Evolutionary conservation across 345 rosid genomes (phyloP).

Genomic region (Salix koriyanagi): DNA sequence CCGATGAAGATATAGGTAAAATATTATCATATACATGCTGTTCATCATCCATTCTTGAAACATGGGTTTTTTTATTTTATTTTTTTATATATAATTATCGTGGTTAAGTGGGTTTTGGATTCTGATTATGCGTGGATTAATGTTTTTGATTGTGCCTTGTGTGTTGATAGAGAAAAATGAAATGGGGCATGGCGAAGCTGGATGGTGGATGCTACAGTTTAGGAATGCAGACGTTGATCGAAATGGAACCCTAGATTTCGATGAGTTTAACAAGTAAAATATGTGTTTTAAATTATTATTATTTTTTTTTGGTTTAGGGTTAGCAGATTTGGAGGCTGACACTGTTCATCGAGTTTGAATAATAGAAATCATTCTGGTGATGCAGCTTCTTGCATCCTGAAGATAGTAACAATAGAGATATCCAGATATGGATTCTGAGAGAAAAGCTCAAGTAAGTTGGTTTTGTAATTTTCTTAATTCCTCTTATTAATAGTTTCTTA

Average conservation of each 20-base stretch:
- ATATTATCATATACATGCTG: background rate
- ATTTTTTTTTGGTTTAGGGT: background rate
- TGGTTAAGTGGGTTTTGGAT: background rate
- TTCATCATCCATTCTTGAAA: background rate
- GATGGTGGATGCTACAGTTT: constrained; percentile 70
- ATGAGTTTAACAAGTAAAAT: constrained; percentile 52
- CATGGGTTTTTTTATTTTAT: background rate
- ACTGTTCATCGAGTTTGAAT: background rate
- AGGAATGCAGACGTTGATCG: constrained; percentile 50
- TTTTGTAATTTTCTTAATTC: background rate
- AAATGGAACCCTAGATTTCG: constrained; percentile 44
- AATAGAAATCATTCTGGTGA: background rate
- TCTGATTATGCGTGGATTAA: background rate
- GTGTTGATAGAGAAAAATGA: constrained; percentile 37
- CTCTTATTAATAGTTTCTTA: background rate
- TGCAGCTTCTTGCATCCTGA: constrained; percentile 74
- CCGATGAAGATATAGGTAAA: constrained; percentile 47
- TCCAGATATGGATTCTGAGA: constrained; percentile 49
- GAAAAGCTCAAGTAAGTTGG: constrained; percentile 48
- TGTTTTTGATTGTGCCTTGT: background rate
- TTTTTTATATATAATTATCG: background rate
- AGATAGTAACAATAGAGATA: constrained; percentile 49
- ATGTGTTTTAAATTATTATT: background rate
- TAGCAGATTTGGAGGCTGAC: background rate
- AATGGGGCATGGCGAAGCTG: constrained; percentile 59